These are phyloP conservation scores for Pneumocystis carinii DNA, from an alignment of 1,139 yeast species.

Conservation along the genomic window DNA sequence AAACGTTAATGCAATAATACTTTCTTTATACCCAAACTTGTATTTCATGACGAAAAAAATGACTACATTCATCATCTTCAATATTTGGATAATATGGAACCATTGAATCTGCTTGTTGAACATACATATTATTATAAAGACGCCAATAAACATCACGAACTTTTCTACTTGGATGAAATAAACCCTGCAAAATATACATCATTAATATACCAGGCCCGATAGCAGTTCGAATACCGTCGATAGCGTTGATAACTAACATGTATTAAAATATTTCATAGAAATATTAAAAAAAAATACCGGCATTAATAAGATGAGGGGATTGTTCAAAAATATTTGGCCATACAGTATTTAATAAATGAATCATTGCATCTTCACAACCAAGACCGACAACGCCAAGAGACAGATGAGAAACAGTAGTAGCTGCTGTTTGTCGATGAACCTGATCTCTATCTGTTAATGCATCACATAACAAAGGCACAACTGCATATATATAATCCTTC, in stretches of 20 bases:
- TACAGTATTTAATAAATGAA: constrained; percentile 53
- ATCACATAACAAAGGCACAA: constrained; percentile 71
- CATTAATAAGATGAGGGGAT: constrained; percentile 22
- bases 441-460: constrained; percentile 83
- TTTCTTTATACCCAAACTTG: not conserved
- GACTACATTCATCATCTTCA: constrained; percentile 19
- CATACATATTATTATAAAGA: constrained; percentile 60
- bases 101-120: constrained; percentile 57
- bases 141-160: constrained; percentile 82
- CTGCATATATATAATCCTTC: constrained; percentile 67
- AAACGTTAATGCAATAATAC: not conserved
- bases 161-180: constrained; percentile 84
- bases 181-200: constrained; percentile 38
- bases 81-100: constrained; percentile 70
- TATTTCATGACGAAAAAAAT: not conserved
- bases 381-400: constrained; percentile 66
- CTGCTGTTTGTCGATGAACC: constrained; percentile 92
- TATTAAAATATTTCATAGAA: constrained; percentile 48
- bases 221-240: constrained; percentile 58
- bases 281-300: constrained; percentile 32
- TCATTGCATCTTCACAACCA: constrained; percentile 59
- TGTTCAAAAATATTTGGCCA: constrained; percentile 39
- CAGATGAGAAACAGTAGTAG: constrained; percentile 70
- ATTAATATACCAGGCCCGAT: constrained; percentile 63
- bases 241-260: constrained; percentile 84